Percentiles rank a stretch among this genome's conserved stretches.
Evolutionary conservation across 202 grass and related monocot genomes (phyloP).

Genomic region (Eragrostis tef): DNA sequence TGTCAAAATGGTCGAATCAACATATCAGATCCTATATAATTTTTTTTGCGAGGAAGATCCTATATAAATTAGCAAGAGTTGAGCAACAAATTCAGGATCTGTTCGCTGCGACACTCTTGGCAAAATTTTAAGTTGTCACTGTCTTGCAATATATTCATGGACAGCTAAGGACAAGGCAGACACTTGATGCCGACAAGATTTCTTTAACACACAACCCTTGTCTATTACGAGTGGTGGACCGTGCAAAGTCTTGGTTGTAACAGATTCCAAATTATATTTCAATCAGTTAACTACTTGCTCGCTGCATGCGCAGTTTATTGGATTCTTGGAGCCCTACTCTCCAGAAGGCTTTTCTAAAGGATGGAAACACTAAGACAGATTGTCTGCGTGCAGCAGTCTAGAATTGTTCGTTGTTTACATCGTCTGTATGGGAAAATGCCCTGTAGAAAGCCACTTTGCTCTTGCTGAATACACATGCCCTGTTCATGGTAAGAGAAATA

Average conservation of each 20-base stretch:
- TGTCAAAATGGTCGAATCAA: conserved; percentile 3
- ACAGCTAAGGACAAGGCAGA: conserved; percentile 3
- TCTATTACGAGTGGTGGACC: no score
- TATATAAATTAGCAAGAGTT: not conserved
- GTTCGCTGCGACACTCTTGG: not conserved
- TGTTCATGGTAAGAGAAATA: no score
- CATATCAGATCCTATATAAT: not conserved
- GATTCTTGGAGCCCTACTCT: conserved; percentile 88
- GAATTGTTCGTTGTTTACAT: not conserved
- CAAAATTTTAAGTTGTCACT: not conserved
- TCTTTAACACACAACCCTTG: not conserved
- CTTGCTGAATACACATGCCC: not conserved
- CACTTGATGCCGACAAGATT: conserved; percentile 4
- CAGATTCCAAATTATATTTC: not conserved
- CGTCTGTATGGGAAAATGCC: not conserved
- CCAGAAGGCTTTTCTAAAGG: conserved; percentile 71
- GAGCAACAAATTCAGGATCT: not conserved
- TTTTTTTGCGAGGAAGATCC: no score
- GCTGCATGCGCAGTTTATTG: conserved; percentile 68
- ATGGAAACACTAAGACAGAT: conserved; percentile 68
- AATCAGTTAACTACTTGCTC: not conserved
- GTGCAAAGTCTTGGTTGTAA: not conserved
- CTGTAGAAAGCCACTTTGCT: not conserved
- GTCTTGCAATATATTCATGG: not conserved
- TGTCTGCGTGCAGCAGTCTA: not conserved